Evolutionary conservation across 768 basidiomycete genomes (phyloP), one percentile per base, ranked within the genome.

Genomic region (Tubosaeta sp.): DNA sequence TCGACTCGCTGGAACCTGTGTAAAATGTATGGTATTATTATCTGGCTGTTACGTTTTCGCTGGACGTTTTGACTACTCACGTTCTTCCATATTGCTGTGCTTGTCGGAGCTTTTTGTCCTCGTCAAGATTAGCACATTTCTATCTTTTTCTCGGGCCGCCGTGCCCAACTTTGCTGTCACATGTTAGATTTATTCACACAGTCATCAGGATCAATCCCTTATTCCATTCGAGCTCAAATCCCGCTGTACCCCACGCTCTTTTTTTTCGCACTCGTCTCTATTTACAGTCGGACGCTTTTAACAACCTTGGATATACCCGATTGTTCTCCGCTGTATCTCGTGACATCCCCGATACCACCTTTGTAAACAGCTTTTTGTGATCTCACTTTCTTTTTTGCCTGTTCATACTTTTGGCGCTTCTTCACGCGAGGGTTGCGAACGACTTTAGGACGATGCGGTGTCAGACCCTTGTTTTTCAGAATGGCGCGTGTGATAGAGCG

Each of bases 401-500:
- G 88, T 64, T 95, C 95, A 76, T 86, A 98, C 65, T 79, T 86
- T 71, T 86, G 80, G 32, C 92, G 82, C 70, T 99, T 99, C 82
- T 97, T 98, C 71, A 98, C 94, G 55, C 97, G 84, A 38, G 95
- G 95, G 73, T 99, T 99, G 59, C 95, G 91, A 34, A 92, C 91
- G 50, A 80, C 78, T 72, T 98, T 97, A 39, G 88, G 75, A 51
- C 97, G 83, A 55, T 78, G 84, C 5, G 95, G 95, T 14, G 95
- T 97, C 47, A 98, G 83, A 51, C 97, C 95, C 64, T 84, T 88
- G 79, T 99, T 99, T 63, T 86, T 84, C 61, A 97, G 77, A 61
- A 99, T 99, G 6, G 91, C 85, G 11, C 91, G 83, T 7, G 92
- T 94, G 55, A 97, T 80, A 8, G 86, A 83, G 25, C 97, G 88